Percentiles rank a stretch among this genome's conserved stretches.
These are phyloP conservation scores for Fraxinus ornus DNA, from an alignment of 305 asterid genomes.

Conservation along the genomic window DNA sequence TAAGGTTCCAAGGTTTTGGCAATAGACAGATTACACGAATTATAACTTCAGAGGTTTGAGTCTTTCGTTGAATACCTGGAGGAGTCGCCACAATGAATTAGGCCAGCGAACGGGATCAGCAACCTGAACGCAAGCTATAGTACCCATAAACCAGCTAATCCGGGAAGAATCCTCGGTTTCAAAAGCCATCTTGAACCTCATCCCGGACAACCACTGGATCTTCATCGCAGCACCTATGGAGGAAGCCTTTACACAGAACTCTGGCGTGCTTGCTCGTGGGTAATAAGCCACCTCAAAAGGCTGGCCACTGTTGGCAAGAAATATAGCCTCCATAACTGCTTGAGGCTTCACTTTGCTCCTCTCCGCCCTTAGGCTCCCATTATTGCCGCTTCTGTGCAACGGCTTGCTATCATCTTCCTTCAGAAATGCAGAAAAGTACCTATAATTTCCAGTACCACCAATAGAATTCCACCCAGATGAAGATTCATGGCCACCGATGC, in stretches of 20 bases:
- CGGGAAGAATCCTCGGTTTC: conserved; percentile 86
- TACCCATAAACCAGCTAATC: conserved; percentile 89
- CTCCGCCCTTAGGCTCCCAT: conserved; percentile 39
- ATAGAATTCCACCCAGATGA: conserved; percentile 48
- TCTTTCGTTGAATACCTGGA: conserved; percentile 53
- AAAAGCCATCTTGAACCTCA: conserved; percentile 94
- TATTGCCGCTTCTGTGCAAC: conserved; percentile 30
- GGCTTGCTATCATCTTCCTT: conserved; percentile 47
- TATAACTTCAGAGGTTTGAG: conserved; percentile 4
- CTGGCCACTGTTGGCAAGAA: conserved; percentile 74
- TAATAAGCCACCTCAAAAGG: conserved; percentile 76
- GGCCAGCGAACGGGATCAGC: conserved; percentile 82
- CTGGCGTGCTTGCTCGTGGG: conserved; percentile 83
- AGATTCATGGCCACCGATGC: conserved; percentile 36
- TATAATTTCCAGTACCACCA: conserved; percentile 38
- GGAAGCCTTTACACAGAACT: conserved; percentile 77
- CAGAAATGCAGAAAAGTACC: conserved; percentile 40
- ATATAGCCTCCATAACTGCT: conserved; percentile 68
- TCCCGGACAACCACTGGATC: conserved; percentile 72
- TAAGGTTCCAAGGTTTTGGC: neutral
- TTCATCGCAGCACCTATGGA: conserved; percentile 63
- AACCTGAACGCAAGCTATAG: conserved; percentile 60
- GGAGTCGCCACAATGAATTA: conserved; percentile 79
- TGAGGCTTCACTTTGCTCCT: conserved; percentile 70
- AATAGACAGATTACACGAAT: neutral